A percentile compares a stretch with the other conserved stretches of the same genome.
Evolutionary conservation across 106 monocot species (phyloP).

Genomic region (Chionographis japonica): DNA sequence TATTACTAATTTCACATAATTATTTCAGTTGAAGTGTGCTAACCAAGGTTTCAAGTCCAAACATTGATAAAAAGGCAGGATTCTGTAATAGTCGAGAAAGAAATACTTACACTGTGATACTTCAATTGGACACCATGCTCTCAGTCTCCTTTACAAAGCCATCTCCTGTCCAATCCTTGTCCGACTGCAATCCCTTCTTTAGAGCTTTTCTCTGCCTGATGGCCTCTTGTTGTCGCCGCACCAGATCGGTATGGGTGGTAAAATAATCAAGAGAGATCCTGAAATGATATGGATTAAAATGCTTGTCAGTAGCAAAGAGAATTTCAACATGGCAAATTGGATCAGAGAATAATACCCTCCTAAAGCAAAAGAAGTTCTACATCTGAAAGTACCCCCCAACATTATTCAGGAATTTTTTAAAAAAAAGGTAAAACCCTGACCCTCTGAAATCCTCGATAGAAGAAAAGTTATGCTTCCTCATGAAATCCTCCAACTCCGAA

Average conservation of each 20-base stretch:
- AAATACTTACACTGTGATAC: not conserved
- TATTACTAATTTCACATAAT: not conserved
- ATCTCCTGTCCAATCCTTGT: conserved; percentile 99
- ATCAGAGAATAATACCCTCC: not conserved
- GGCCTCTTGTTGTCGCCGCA: conserved; percentile 75
- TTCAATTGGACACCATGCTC: conserved; percentile 98
- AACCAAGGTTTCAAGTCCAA: not conserved
- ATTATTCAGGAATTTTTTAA: not conserved
- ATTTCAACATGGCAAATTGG: not conserved
- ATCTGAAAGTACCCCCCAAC: not conserved
- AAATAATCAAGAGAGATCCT: conserved; percentile 89
- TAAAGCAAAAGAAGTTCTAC: not conserved
- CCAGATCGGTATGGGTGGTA: conserved; percentile 92
- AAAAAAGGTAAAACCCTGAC: conserved; percentile 17
- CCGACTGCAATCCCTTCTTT: conserved; percentile 76
- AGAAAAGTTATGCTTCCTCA: conserved; percentile 75
- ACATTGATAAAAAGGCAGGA: not conserved
- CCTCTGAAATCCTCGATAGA: conserved; percentile 76
- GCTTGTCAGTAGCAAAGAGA: not conserved
- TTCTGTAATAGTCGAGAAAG: too few relatives aligned
- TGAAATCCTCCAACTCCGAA: conserved; percentile 60
- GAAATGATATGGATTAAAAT: conserved; percentile 14
- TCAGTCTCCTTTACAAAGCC: conserved; percentile 96
- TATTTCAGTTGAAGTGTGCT: not conserved
- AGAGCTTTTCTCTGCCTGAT: conserved; percentile 77